These are phyloP conservation scores for Fusarium praegraminearum DNA, from an alignment of 2,329 filamentous ascomycete species.

Conservation along the genomic window DNA sequence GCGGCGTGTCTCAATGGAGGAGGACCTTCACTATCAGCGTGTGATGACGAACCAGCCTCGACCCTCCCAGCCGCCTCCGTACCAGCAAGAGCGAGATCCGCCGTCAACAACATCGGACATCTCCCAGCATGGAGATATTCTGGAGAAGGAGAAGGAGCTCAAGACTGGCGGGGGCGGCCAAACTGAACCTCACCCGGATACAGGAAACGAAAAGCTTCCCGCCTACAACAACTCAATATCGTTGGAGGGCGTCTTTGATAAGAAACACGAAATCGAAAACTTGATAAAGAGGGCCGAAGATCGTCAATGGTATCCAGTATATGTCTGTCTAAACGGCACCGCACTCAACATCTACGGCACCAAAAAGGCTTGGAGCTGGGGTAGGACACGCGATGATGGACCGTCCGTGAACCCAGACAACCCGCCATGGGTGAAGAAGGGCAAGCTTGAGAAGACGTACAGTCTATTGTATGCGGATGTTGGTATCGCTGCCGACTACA, in stretches of 20 bases:
- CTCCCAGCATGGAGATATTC: slow-evolving; percentile 34
- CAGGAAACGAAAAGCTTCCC: slow-evolving; percentile 62
- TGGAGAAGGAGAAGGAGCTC: slow-evolving; percentile 35
- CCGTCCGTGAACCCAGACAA: slow-evolving; percentile 63
- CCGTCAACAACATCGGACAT: slow-evolving; percentile 29
- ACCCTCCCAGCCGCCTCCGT: slow-evolving; percentile 62
- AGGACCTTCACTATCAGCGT: slow-evolving; percentile 65
- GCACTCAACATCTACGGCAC: slow-evolving; percentile 73
- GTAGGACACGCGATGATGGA: slow-evolving; percentile 61
- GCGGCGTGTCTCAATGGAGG: slow-evolving; percentile 66
- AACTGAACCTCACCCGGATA: slow-evolving; percentile 16
- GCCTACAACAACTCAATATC: slow-evolving; percentile 67
- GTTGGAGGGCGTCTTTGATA: slow-evolving; percentile 68
- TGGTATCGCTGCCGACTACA: slow-evolving; percentile 78
- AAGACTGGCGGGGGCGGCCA: slow-evolving; percentile 41
- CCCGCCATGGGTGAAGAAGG: slow-evolving; percentile 64
- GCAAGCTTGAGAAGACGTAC: slow-evolving; percentile 73
- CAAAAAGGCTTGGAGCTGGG: slow-evolving; percentile 68
- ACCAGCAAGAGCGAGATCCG: slow-evolving; percentile 51
- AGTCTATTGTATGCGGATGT: slow-evolving; percentile 80
- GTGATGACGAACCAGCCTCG: slow-evolving; percentile 62
- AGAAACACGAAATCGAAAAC: slow-evolving; percentile 75
- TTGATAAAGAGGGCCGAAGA: slow-evolving; percentile 72
- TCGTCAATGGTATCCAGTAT: slow-evolving; percentile 73
- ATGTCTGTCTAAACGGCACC: slow-evolving; percentile 75